A percentile compares a stretch with the other conserved stretches of the same genome.
Conservation (phyloP, 208 protist genomes). For the Trypanosoma boissoni region DNA sequence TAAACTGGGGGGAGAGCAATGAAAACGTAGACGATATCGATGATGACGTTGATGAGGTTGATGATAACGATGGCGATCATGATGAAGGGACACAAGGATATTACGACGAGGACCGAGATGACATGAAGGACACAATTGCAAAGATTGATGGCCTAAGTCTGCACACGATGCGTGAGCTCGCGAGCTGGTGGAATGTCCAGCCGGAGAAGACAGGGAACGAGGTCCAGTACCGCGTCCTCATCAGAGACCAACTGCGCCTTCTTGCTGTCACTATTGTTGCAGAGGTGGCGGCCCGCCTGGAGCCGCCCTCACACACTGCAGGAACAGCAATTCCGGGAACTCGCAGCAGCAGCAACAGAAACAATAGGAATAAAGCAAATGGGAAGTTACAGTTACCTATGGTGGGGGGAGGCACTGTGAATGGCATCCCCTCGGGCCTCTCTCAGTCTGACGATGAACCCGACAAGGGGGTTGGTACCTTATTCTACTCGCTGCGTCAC, state of each 20-base stretch:
- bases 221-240: slow-evolving; percentile 11
- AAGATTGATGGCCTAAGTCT: slow-evolving; percentile 13
- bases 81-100: slow-evolving; percentile 4
- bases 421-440: neutral
- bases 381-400: neutral
- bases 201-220: slow-evolving; percentile 6
- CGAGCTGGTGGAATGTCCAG: slow-evolving; percentile 16
- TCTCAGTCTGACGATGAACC: neutral
- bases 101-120: slow-evolving; percentile 14
- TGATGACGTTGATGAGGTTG: neutral
- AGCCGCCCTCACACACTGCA: neutral
- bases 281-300: slow-evolving; percentile 11
- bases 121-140: slow-evolving; percentile 19
- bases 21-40: neutral
- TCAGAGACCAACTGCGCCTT: slow-evolving; percentile 19
- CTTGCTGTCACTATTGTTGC: slow-evolving; percentile 23
- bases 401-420: neutral
- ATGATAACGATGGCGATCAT: slow-evolving; percentile 3
- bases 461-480: slow-evolving; percentile 6
- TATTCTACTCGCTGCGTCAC: slow-evolving; percentile 43
- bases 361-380: neutral
- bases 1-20: neutral
- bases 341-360: neutral
- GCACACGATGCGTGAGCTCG: slow-evolving; percentile 13
- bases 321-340: neutral